Percentiles rank a stretch among this genome's conserved stretches.
These are phyloP conservation scores for Perkinsus marinus DNA, from an alignment of 169 alveolate species.

Conservation along the genomic window DNA sequence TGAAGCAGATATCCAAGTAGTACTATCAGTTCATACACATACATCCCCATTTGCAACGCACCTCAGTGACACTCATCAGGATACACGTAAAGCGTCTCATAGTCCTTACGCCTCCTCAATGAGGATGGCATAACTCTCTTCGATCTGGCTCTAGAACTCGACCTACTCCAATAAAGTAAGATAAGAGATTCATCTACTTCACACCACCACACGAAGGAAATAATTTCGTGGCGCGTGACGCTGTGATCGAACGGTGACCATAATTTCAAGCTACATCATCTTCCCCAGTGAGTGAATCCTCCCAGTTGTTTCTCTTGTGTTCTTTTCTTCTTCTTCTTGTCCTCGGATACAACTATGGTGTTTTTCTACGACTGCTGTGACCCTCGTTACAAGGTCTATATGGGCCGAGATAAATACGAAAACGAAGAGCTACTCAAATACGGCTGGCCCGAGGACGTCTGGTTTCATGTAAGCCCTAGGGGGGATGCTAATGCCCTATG, in stretches of 20 bases:
- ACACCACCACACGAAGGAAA: no score
- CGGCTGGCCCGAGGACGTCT: conserved; percentile 59
- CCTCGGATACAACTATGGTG: no score
- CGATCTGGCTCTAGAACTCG: no score
- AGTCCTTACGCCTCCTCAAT: no score
- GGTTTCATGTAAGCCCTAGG: conserved; percentile 43
- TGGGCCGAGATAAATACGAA: conserved; percentile 68
- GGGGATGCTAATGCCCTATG: no score
- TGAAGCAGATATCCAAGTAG: neutral
- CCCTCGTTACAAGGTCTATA: conserved; percentile 21
- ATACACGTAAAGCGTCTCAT: no score
- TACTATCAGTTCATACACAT: neutral
- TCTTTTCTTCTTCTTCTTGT: neutral
- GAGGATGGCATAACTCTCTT: no score
- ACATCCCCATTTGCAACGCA: no score
- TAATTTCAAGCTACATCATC: no score
- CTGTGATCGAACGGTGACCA: neutral
- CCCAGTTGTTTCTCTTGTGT: neutral
- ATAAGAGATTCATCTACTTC: no score
- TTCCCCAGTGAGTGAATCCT: neutral
- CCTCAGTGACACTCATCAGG: no score
- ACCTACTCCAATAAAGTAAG: no score
- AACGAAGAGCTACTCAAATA: conserved; percentile 57
- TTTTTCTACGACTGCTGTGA: neutral
- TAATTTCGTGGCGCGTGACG: neutral